Evolutionary conservation across 2,329 filamentous ascomycete species (phyloP).

Genomic region (Trichoderma aggressivum): DNA sequence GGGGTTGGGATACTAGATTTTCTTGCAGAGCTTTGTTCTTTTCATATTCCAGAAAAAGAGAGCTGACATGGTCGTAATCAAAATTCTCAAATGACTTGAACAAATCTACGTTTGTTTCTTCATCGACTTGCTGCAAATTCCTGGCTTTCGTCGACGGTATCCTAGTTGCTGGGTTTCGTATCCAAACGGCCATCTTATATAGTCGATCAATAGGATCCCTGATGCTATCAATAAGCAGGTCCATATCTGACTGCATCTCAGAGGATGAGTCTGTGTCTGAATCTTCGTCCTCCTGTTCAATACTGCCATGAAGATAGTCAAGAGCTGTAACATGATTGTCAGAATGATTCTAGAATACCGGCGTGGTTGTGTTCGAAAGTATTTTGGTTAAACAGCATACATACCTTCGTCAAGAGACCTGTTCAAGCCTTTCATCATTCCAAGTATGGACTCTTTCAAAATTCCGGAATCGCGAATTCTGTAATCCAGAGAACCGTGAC

Average conservation of each 20-base stretch:
- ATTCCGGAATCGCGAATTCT: constrained; percentile 10
- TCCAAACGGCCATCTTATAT: constrained; percentile 14
- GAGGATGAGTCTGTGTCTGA: neutral
- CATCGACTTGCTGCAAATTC: constrained; percentile 3
- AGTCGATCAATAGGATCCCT: constrained; percentile 14
- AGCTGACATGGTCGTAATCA: constrained; percentile 2
- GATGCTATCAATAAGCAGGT: neutral
- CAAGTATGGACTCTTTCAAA: neutral
- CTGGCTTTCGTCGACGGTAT: constrained; percentile 1
- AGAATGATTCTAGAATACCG: neutral
- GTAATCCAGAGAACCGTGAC: constrained; percentile 7
- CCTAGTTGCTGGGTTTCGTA: constrained; percentile 10
- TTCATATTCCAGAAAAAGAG: constrained; percentile 12
- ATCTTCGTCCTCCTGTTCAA: neutral
- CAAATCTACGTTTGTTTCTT: neutral
- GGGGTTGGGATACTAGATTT: neutral
- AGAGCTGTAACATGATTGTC: neutral
- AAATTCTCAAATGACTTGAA: neutral
- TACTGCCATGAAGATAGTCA: neutral
- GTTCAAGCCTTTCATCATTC: neutral
- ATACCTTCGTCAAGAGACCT: constrained; percentile 9
- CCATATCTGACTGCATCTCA: neutral
- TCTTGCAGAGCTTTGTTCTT: constrained; percentile 9
- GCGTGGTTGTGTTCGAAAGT: too few relatives aligned
- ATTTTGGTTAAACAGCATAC: too few relatives aligned